Conservation (phyloP, 768 basidiomycete species). For the Lactarius trivialis region DNA sequence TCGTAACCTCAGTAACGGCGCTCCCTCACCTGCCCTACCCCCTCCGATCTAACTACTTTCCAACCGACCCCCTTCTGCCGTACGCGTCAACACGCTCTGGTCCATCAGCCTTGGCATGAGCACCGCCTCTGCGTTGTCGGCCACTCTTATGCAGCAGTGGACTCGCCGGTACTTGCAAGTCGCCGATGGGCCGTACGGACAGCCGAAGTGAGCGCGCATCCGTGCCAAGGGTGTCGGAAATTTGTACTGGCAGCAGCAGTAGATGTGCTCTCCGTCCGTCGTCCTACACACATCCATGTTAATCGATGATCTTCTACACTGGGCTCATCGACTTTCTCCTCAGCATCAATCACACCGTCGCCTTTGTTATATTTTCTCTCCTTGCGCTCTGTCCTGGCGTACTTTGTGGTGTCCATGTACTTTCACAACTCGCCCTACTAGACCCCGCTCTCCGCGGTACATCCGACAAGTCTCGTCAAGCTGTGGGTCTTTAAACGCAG, state of each 20-base stretch:
- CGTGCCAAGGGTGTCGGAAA: constrained; percentile 12
- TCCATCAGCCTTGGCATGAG: too few relatives aligned
- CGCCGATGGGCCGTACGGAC: too few relatives aligned
- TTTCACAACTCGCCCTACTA: constrained; percentile 16
- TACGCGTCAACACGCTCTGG: constrained; percentile 20
- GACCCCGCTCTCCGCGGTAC: constrained; percentile 18
- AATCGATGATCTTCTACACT: constrained; percentile 19
- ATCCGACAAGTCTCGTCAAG: background rate
- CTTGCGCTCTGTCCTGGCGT: background rate
- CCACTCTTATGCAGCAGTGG: too few relatives aligned
- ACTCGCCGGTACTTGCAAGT: too few relatives aligned
- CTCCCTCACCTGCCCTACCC: background rate
- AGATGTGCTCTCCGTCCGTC: constrained; percentile 19
- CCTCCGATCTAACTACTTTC: background rate
- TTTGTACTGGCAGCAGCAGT: constrained; percentile 13
- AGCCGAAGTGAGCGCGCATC: constrained; percentile 21
- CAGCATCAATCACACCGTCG: too few relatives aligned
- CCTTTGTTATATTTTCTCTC: constrained; percentile 3
- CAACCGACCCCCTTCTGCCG: background rate
- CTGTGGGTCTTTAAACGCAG: background rate
- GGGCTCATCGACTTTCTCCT: too few relatives aligned
- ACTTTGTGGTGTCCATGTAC: constrained; percentile 8
- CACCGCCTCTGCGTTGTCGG: too few relatives aligned
- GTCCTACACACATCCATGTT: constrained; percentile 18
- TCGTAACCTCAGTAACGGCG: constrained; percentile 2